A percentile compares a stretch with the other conserved stretches of the same genome.
phyloP scores from a whole-genome alignment of 2,329 filamentous ascomycete genomes.

The Botrytis cinerea region DNA sequence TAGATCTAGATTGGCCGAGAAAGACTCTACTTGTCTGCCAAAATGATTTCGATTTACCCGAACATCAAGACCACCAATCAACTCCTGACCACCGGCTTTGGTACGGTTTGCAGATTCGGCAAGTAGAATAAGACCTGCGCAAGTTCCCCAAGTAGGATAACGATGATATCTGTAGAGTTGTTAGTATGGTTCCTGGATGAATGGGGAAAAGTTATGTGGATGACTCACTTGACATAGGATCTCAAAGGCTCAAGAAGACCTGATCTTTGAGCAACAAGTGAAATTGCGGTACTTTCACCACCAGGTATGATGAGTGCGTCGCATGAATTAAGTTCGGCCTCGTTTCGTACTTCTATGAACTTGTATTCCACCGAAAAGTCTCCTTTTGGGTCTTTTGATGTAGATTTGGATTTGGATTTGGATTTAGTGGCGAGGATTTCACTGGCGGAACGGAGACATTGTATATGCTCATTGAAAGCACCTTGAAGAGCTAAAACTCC shows the following conservation, averaged over 20 bases:
- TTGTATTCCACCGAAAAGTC: constrained; percentile 30
- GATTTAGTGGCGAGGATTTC: constrained; percentile 45
- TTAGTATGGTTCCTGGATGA: constrained; percentile 25
- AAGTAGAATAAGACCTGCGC: constrained; percentile 89
- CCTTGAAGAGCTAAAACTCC: constrained; percentile 80
- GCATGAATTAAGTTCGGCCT: constrained; percentile 68
- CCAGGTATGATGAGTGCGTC: constrained; percentile 88
- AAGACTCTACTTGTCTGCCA: constrained; percentile 89
- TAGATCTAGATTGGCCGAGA: constrained; percentile 73
- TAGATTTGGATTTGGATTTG: background rate
- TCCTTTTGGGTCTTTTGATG: background rate
- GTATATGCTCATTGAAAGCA: constrained; percentile 86
- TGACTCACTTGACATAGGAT: constrained; percentile 82
- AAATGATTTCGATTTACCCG: constrained; percentile 94
- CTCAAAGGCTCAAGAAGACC: constrained; percentile 80
- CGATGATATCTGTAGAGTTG: constrained; percentile 59
- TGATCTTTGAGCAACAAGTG: constrained; percentile 79
- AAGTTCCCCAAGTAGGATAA: constrained; percentile 93
- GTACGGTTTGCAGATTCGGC: constrained; percentile 84
- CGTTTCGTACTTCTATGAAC: constrained; percentile 80
- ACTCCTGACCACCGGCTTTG: constrained; percentile 87
- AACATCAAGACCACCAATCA: constrained; percentile 89
- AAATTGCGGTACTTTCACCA: constrained; percentile 93
- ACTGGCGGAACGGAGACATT: constrained; percentile 70
- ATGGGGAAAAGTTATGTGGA: background rate